These are phyloP conservation scores for Pythium brassicae DNA, from an alignment of 352 stramenopile genomes.

Conservation along the genomic window DNA sequence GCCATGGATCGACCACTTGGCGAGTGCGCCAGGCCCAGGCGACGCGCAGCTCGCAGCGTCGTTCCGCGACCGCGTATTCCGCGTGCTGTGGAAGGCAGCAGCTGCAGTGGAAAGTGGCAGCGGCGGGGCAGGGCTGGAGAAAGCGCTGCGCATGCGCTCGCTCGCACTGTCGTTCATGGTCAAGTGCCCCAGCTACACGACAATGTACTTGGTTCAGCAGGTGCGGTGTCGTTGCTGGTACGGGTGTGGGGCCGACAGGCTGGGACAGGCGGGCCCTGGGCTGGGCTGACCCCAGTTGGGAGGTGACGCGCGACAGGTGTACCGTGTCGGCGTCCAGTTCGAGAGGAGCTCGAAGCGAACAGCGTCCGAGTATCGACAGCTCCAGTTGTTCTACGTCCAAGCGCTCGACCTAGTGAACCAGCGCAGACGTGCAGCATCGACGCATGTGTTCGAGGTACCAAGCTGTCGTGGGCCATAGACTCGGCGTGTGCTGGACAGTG, in stretches of 20 bases:
- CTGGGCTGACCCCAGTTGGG: too few relatives aligned
- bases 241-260: too few relatives aligned
- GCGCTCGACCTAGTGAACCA: slow-evolving; percentile 9
- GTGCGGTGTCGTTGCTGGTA: slow-evolving; percentile 8
- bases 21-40: slow-evolving; percentile 28
- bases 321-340: slow-evolving; percentile 59
- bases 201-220: slow-evolving; percentile 62
- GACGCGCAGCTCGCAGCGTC: slow-evolving; percentile 50
- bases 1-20: slow-evolving; percentile 57
- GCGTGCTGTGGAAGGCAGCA: slow-evolving; percentile 70
- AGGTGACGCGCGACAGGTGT: slow-evolving; percentile 24
- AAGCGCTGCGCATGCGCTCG: slow-evolving; percentile 38
- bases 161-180: slow-evolving; percentile 56
- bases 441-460: slow-evolving; percentile 7
- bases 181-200: slow-evolving; percentile 62
- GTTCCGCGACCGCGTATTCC: slow-evolving; percentile 64
- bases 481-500: too few relatives aligned
- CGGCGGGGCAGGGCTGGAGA: slow-evolving; percentile 3
- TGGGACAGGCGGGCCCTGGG: not conserved
- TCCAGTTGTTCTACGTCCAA: slow-evolving; percentile 41
- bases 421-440: not conserved
- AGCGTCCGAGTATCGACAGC: slow-evolving; percentile 17
- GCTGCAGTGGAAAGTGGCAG: slow-evolving; percentile 20
- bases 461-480: not conserved
- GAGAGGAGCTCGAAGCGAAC: slow-evolving; percentile 39